Conservation (phyloP, 208 protist species). For the Trypanosoma boissoni region DNA sequence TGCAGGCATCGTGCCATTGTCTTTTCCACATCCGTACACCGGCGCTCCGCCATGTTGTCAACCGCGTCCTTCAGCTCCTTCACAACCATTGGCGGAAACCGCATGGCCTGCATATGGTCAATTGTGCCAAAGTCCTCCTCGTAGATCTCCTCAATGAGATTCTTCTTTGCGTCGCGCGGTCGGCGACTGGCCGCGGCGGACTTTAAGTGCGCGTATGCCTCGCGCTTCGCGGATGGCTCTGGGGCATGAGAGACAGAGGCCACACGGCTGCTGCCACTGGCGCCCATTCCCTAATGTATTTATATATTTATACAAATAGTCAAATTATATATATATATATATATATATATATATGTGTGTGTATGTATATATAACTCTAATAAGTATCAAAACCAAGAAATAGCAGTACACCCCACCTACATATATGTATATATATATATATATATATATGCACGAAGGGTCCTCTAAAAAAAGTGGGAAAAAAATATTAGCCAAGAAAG, state of each 20-base stretch:
- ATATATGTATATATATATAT: too few species aligned
- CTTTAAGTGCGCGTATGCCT: slow-evolving; percentile 15
- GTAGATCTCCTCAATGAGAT: slow-evolving; percentile 74
- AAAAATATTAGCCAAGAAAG: too few species aligned
- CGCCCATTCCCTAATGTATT: slow-evolving; percentile 3
- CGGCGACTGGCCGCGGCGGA: slow-evolving; percentile 3
- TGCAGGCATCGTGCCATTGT: slow-evolving; percentile 81
- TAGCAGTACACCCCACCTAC: too few species aligned
- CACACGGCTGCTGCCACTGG: slow-evolving; percentile 7
- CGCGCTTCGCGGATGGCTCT: neutral
- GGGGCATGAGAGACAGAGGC: neutral
- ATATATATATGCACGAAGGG: too few species aligned
- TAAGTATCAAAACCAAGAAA: neutral
- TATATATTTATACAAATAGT: neutral
- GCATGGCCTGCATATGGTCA: slow-evolving; percentile 69
- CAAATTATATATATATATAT: slow-evolving; percentile 18
- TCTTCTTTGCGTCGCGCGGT: slow-evolving; percentile 18
- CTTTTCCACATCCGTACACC: slow-evolving; percentile 74
- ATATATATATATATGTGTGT: slow-evolving; percentile 19
- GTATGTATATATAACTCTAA: neutral
- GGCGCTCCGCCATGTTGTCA: slow-evolving; percentile 54
- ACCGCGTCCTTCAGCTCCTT: slow-evolving; percentile 61
- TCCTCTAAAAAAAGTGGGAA: too few species aligned
- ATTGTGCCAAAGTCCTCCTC: slow-evolving; percentile 79
- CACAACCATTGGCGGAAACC: slow-evolving; percentile 62